A percentile compares a stretch with the other conserved stretches of the same genome.
These are phyloP conservation scores for Neofusicoccum cordaticola DNA, from an alignment of 2,329 filamentous ascomycete genomes.

Conservation along the genomic window DNA sequence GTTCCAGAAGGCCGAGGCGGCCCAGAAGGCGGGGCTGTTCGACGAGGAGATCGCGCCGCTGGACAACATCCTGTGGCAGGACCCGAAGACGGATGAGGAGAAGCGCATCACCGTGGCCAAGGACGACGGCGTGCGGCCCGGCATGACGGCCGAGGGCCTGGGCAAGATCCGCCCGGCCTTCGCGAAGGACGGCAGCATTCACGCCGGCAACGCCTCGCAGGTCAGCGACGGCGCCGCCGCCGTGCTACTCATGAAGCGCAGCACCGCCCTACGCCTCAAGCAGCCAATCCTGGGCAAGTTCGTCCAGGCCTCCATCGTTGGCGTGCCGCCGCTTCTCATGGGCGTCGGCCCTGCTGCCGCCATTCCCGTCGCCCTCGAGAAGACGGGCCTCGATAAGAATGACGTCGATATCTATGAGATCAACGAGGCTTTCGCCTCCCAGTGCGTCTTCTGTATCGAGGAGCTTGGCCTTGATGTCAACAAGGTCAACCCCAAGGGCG, in stretches of 20 bases:
- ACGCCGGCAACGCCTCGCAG: slow-evolving; percentile 93
- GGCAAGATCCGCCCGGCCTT: slow-evolving; percentile 89
- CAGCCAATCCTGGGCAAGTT: slow-evolving; percentile 92
- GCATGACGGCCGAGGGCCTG: slow-evolving; percentile 85
- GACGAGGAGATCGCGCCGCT: slow-evolving; percentile 86
- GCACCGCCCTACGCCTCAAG: slow-evolving; percentile 80
- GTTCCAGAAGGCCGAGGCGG: slow-evolving; percentile 84
- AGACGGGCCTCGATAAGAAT: slow-evolving; percentile 75
- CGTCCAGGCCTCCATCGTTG: slow-evolving; percentile 78
- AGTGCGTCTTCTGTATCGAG: slow-evolving; percentile 91
- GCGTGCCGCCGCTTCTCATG: slow-evolving; percentile 92
- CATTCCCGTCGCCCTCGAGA: slow-evolving; percentile 86
- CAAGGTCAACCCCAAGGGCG: slow-evolving; percentile 97
- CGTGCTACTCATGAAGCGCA: slow-evolving; percentile 92
- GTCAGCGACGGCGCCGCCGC: slow-evolving; percentile 92
- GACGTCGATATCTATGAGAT: slow-evolving; percentile 98
- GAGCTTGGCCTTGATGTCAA: slow-evolving; percentile 77
- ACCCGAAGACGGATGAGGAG: slow-evolving; percentile 85
- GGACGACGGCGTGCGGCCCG: slow-evolving; percentile 83
- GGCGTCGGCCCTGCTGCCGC: slow-evolving; percentile 93
- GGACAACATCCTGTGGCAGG: slow-evolving; percentile 74
- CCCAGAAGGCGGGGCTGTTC: slow-evolving; percentile 87
- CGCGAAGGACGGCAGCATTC: slow-evolving; percentile 86
- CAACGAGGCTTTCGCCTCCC: slow-evolving; percentile 96
- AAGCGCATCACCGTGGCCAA: slow-evolving; percentile 77